A percentile compares a stretch with the other conserved stretches of the same genome.
These are phyloP conservation scores for Neurospora sp. DNA, from an alignment of 495 filamentous ascomycete species.

Conservation along the genomic window DNA sequence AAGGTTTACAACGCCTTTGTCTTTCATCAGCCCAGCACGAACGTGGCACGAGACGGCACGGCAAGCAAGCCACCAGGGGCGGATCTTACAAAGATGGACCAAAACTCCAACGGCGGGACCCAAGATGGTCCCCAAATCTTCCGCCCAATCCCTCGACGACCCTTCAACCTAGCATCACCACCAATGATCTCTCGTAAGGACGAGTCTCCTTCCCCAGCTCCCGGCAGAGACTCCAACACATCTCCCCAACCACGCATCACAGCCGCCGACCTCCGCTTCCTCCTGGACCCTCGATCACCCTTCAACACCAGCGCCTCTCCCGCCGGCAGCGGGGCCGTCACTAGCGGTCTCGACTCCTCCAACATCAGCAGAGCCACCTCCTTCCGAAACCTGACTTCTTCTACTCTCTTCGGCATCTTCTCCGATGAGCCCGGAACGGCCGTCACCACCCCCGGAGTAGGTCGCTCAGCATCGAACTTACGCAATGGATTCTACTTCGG, in stretches of 20 bases:
- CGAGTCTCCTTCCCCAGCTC: slow-evolving; percentile 33
- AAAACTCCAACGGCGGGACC: background rate
- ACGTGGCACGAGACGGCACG: background rate
- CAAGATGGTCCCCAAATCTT: slow-evolving; percentile 20
- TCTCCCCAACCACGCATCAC: slow-evolving; percentile 12
- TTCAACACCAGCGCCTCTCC: slow-evolving; percentile 10
- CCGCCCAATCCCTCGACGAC: slow-evolving; percentile 56
- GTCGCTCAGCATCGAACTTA: background rate
- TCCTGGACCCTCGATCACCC: slow-evolving; percentile 19
- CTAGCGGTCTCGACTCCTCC: background rate
- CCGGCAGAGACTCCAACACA: slow-evolving; percentile 27
- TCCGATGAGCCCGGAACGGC: slow-evolving; percentile 29
- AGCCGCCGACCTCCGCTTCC: slow-evolving; percentile 27
- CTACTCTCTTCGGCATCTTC: slow-evolving; percentile 88
- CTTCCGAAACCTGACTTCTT: slow-evolving; percentile 76
- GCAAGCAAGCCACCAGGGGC: background rate
- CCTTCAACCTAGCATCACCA: slow-evolving; percentile 55
- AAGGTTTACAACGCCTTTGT: background rate
- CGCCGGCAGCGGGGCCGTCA: slow-evolving; percentile 7
- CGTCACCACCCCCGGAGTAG: background rate
- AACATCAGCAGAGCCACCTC: slow-evolving; percentile 57
- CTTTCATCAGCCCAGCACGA: background rate
- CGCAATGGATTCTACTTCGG: background rate
- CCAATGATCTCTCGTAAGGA: slow-evolving; percentile 38
- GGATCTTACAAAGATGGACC: background rate